Evolutionary conservation across 116 monocot genomes (phyloP).

Genomic region (Phalaenopsis hybrid): DNA sequence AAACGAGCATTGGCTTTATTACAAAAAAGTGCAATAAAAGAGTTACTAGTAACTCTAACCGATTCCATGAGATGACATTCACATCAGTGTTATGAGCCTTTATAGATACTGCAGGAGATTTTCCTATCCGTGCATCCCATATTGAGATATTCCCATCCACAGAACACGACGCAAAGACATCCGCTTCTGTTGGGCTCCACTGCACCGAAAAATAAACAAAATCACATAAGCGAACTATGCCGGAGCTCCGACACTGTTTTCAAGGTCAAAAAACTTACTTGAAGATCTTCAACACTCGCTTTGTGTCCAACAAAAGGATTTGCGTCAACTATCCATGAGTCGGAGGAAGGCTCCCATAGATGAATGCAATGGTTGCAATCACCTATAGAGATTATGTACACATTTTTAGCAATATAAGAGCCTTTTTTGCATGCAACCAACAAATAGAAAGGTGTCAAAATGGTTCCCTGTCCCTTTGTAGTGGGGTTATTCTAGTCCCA

Average conservation of each 20-base stretch:
- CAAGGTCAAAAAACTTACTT: constrained; percentile 20
- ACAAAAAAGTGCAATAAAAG: background rate
- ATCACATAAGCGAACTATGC: background rate
- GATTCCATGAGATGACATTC: constrained; percentile 97
- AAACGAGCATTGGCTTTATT: background rate
- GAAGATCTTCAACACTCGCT: constrained; percentile 93
- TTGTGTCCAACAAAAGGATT: constrained; percentile 80
- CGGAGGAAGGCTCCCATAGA: constrained; percentile 83
- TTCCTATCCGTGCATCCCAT: constrained; percentile 83
- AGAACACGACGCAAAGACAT: constrained; percentile 94
- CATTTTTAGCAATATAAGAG: constrained; percentile 4
- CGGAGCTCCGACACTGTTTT: background rate
- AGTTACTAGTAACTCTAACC: constrained; percentile 20
- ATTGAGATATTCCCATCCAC: constrained; percentile 76
- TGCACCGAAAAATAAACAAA: constrained; percentile 13
- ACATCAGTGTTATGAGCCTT: constrained; percentile 83
- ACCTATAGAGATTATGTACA: constrained; percentile 35
- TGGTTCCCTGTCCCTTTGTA: too few relatives aligned
- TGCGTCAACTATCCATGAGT: constrained; percentile 72
- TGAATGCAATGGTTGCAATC: constrained; percentile 77
- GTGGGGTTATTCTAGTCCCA: too few relatives aligned
- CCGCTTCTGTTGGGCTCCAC: constrained; percentile 98
- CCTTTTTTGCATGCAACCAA: background rate
- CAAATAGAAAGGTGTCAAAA: background rate
- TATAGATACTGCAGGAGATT: constrained; percentile 64